These are phyloP conservation scores for Prunus mira DNA, from an alignment of 306 rosid species.

Conservation along the genomic window DNA sequence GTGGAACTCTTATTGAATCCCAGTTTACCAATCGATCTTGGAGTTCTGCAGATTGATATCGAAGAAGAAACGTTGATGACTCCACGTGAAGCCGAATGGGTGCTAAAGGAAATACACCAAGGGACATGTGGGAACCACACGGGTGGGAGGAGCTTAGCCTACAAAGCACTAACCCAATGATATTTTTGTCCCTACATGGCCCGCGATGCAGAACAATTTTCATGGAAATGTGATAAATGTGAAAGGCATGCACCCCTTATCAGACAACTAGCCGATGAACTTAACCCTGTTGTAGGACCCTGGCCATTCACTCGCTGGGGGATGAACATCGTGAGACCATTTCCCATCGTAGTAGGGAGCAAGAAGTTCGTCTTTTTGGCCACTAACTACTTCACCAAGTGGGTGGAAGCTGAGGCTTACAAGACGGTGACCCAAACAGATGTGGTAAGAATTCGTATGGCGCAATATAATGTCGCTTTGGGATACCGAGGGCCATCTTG, in stretches of 20 bases:
- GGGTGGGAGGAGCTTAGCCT: background rate
- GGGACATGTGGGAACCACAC: background rate
- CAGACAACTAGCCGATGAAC: rapidly evolving
- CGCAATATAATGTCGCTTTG: background rate
- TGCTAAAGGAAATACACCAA: background rate
- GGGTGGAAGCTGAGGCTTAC: background rate
- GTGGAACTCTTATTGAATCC: rapidly evolving
- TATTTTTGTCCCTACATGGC: background rate
- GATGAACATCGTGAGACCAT: background rate
- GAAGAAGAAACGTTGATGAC: background rate
- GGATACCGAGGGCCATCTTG: background rate
- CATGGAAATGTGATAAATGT: background rate
- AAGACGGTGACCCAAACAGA: rapidly evolving
- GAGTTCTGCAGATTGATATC: too few relatives aligned
- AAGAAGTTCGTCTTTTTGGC: background rate
- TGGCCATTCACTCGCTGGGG: background rate
- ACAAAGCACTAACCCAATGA: background rate
- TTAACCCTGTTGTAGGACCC: rapidly evolving
- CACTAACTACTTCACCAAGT: background rate
- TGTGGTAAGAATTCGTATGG: background rate
- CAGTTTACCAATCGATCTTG: rapidly evolving
- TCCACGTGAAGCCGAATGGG: rapidly evolving
- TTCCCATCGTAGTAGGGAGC: rapidly evolving
- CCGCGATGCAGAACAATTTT: rapidly evolving
- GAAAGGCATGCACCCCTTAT: rapidly evolving